These are phyloP conservation scores for Nicotiana tabacum DNA, from an alignment of 257 asterid species.

Conservation along the genomic window DNA sequence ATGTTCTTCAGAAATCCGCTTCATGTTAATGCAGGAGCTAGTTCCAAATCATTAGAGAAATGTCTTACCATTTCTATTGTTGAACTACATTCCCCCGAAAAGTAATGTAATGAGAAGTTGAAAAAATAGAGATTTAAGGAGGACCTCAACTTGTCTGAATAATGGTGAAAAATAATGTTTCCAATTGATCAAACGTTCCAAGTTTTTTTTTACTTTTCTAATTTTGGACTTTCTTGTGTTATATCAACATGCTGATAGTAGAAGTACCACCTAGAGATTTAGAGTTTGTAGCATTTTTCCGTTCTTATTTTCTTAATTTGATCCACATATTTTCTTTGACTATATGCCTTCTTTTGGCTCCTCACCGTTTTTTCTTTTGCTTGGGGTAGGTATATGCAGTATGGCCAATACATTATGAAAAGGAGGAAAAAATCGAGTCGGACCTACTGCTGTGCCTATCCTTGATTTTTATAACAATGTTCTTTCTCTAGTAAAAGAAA, in stretches of 20 bases:
- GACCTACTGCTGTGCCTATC: neutral
- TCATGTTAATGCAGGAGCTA: neutral
- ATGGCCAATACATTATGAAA: neutral
- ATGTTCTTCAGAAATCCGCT: neutral
- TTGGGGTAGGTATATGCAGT: neutral
- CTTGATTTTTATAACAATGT: neutral
- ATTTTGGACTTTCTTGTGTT: neutral
- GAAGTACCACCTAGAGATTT: neutral
- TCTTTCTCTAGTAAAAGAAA: neutral
- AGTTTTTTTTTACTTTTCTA: neutral
- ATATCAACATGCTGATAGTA: neutral
- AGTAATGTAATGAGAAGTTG: neutral
- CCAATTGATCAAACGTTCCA: neutral
- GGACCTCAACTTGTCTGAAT: neutral
- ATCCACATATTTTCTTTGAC: neutral
- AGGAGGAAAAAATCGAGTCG: neutral
- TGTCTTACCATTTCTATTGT: neutral
- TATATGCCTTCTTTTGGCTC: neutral
- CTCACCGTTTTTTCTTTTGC: neutral
- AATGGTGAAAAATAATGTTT: neutral
- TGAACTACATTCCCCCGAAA: neutral
- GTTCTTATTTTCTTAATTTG: neutral
- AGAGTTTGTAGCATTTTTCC: neutral
- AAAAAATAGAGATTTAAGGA: neutral
- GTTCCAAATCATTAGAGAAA: neutral